Conservation (phyloP, 306 rosid species). For the Ochetophila trinervis region DNA sequence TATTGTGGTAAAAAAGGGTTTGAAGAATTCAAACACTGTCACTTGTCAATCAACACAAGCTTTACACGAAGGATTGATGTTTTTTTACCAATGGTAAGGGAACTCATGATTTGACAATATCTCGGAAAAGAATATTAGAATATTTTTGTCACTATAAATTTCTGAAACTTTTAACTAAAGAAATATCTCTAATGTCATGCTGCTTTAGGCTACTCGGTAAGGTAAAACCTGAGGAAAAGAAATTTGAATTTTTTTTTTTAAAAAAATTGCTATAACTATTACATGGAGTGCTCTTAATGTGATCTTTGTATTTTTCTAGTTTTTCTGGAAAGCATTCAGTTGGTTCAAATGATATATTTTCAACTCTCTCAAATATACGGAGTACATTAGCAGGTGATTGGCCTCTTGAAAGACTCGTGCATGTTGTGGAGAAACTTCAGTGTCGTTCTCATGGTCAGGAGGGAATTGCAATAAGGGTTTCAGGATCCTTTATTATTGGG, state of each 20-base stretch:
- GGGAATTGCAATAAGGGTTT: conserved; percentile 85
- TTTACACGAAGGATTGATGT: not conserved
- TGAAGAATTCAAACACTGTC: not conserved
- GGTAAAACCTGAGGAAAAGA: not conserved
- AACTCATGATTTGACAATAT: not conserved
- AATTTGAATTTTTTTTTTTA: not conserved
- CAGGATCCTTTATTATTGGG: conserved; percentile 81
- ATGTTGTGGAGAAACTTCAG: conserved; percentile 83
- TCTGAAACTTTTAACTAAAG: not conserved
- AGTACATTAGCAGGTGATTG: conserved; percentile 80
- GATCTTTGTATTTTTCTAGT: conserved; percentile 33
- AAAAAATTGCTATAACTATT: not conserved
- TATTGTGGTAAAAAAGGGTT: not conserved
- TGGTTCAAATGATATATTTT: conserved; percentile 60
- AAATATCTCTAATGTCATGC: no score
- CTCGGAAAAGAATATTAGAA: no score
- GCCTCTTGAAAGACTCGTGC: conserved; percentile 92
- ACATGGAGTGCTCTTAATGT: not conserved
- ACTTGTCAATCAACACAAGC: not conserved
- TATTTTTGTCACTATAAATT: not conserved
- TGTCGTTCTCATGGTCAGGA: conserved; percentile 75
- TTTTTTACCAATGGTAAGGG: not conserved
- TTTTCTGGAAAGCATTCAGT: conserved; percentile 68
- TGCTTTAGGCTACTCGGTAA: not conserved
- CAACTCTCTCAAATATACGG: conserved; percentile 54